Evolutionary conservation across 257 asterid genomes (phyloP).

Genomic region (Haberlea rhodopensis): DNA sequence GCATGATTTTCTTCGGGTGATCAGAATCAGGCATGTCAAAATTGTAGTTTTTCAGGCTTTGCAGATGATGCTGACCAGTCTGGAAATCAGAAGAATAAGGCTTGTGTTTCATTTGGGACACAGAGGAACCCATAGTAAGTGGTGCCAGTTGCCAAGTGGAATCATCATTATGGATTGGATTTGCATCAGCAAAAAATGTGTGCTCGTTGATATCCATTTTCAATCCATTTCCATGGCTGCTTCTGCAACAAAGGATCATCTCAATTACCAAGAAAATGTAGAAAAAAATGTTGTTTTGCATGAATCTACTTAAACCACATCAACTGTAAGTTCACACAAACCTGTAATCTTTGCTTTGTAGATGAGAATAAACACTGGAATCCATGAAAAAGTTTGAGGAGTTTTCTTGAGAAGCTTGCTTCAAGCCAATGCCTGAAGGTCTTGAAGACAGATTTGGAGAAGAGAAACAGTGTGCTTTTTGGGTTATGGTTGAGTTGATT

Average conservation of each 20-base stretch:
- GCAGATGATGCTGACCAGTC: slow-evolving; percentile 34
- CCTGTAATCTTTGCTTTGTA: slow-evolving; percentile 40
- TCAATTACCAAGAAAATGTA: not conserved
- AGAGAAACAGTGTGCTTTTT: not conserved
- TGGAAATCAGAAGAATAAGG: slow-evolving; percentile 28
- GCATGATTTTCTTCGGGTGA: slow-evolving; percentile 82
- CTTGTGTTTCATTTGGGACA: slow-evolving; percentile 43
- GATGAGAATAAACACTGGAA: slow-evolving; percentile 32
- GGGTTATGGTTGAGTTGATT: slow-evolving; percentile 31
- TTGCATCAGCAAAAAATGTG: slow-evolving; percentile 47
- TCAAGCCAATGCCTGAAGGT: slow-evolving; percentile 25
- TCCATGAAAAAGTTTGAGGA: slow-evolving; percentile 48
- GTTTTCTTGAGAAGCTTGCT: slow-evolving; percentile 37
- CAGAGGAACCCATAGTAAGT: slow-evolving; percentile 50
- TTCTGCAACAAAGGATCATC: slow-evolving; percentile 19
- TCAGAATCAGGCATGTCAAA: slow-evolving; percentile 28
- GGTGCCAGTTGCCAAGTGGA: slow-evolving; percentile 50
- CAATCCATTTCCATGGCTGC: slow-evolving; percentile 42
- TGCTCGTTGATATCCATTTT: slow-evolving; percentile 48
- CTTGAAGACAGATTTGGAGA: slow-evolving; percentile 27
- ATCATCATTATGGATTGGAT: slow-evolving; percentile 34
- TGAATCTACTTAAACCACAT: not conserved
- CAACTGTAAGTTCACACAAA: not conserved
- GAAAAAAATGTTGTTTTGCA: not conserved
- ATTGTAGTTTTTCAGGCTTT: slow-evolving; percentile 27